Conservation (phyloP, 352 stramenopile genomes). For the Pythium phragmitis region DNA sequence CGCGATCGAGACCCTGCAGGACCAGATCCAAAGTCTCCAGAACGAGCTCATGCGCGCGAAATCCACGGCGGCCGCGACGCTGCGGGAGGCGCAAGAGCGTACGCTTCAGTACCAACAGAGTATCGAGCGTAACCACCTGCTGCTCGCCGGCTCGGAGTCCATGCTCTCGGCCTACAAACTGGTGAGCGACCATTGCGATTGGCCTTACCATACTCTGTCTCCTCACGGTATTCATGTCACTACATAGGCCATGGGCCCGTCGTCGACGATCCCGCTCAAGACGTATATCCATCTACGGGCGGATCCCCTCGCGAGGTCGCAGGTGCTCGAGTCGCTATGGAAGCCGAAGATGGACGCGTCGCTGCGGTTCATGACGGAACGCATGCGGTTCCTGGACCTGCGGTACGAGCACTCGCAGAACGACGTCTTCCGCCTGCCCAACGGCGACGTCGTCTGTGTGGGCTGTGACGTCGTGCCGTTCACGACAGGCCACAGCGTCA, state of each 20-base stretch:
- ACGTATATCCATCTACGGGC: slow-evolving; percentile 18
- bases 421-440: slow-evolving; percentile 5
- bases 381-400: slow-evolving; percentile 13
- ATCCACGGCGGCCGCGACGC: slow-evolving; percentile 6
- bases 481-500: slow-evolving; percentile 19
- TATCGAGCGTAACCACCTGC: slow-evolving; percentile 15
- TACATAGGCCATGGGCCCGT: slow-evolving; percentile 7
- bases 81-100: neutral
- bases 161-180: slow-evolving; percentile 22
- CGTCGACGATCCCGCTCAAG: slow-evolving; percentile 14
- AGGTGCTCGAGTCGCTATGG: slow-evolving; percentile 6
- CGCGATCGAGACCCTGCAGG: slow-evolving; percentile 17
- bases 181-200: neutral
- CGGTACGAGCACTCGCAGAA: slow-evolving; percentile 10
- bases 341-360: slow-evolving; percentile 17
- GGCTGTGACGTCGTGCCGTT: slow-evolving; percentile 22
- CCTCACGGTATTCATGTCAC: neutral
- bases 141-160: slow-evolving; percentile 15
- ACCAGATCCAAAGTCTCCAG: slow-evolving; percentile 16
- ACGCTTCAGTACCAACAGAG: neutral
- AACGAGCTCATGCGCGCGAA: slow-evolving; percentile 8
- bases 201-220: neutral
- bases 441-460: slow-evolving; percentile 13
- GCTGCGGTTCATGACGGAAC: slow-evolving; percentile 15
- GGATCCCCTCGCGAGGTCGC: neutral